Percentiles rank a stretch among this genome's conserved stretches.
Evolutionary conservation across 768 basidiomycete genomes (phyloP).

Genomic region (Paxillus involutus): DNA sequence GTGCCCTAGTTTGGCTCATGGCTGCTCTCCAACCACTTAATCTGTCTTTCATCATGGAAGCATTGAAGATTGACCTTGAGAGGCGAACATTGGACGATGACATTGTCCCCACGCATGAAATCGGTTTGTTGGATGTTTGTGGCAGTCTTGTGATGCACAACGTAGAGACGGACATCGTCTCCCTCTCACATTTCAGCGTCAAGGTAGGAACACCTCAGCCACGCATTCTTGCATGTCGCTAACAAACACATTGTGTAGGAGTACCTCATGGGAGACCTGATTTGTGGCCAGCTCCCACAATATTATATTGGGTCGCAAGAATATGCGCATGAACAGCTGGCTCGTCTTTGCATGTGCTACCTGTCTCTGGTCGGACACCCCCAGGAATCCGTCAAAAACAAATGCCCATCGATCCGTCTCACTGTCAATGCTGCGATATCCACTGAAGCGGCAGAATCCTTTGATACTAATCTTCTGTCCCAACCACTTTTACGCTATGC

Average conservation of each 20-base stretch:
- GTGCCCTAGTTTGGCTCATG: constrained; percentile 8
- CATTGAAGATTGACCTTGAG: background rate
- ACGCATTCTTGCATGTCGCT: too few relatives aligned
- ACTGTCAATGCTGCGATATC: too few relatives aligned
- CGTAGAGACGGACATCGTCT: background rate
- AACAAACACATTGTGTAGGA: background rate
- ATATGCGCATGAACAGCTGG: constrained; percentile 2
- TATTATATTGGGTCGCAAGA: background rate
- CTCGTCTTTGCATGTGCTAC: constrained; percentile 8
- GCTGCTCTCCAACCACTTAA: constrained; percentile 1
- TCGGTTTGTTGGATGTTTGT: background rate
- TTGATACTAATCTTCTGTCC: too few relatives aligned
- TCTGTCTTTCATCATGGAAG: background rate
- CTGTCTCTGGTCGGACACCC: background rate
- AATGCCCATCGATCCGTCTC: too few relatives aligned
- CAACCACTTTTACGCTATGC: constrained; percentile 9
- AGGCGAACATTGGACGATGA: background rate
- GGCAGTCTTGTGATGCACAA: background rate
- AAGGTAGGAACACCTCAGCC: background rate
- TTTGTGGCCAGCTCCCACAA: background rate
- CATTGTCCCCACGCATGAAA: background rate
- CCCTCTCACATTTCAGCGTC: background rate
- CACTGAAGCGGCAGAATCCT: too few relatives aligned
- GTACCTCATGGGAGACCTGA: background rate
- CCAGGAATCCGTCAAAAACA: background rate